A percentile compares a stretch with the other conserved stretches of the same genome.
phyloP scores from a whole-genome alignment of 495 filamentous ascomycete species.

The Aspergillus hancockii region DNA sequence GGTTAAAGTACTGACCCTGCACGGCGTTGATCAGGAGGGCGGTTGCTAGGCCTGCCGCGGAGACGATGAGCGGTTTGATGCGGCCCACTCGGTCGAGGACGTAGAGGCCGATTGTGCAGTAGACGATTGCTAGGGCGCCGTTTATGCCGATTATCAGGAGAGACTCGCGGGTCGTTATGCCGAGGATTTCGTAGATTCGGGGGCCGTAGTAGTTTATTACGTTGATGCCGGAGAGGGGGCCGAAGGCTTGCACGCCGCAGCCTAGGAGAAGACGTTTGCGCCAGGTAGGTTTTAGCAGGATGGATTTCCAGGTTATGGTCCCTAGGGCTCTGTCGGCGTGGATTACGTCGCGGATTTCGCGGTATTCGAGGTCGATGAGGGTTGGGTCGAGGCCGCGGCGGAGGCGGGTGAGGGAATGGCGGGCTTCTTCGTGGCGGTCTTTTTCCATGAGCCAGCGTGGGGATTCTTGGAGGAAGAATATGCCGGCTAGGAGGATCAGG shows the following conservation, averaged over 20 bases:
- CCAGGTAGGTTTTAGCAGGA: constrained; percentile 49
- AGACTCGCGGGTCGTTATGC: constrained; percentile 45
- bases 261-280: constrained; percentile 52
- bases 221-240: constrained; percentile 54
- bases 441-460: constrained; percentile 63
- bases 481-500: constrained; percentile 42
- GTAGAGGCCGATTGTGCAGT: constrained; percentile 18
- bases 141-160: constrained; percentile 54
- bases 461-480: constrained; percentile 61
- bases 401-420: constrained; percentile 16
- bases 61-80: constrained; percentile 19
- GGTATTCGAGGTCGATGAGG: constrained; percentile 29
- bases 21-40: constrained; percentile 18
- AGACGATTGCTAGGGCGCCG: constrained; percentile 41
- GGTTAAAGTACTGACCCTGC: constrained; percentile 15
- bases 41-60: constrained; percentile 8
- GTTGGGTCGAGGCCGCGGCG: constrained; percentile 18
- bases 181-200: constrained; percentile 52
- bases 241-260: constrained; percentile 53
- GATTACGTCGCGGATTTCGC: constrained; percentile 28
- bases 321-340: constrained; percentile 15
- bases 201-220: constrained; percentile 48
- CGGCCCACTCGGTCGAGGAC: constrained; percentile 20
- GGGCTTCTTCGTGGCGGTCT: constrained; percentile 64
- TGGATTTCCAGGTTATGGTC: constrained; percentile 39